A percentile compares a stretch with the other conserved stretches of the same genome.
Evolutionary conservation across 805 yeast species (phyloP).

Genomic region (Tetrapisispora pingtungensis): DNA sequence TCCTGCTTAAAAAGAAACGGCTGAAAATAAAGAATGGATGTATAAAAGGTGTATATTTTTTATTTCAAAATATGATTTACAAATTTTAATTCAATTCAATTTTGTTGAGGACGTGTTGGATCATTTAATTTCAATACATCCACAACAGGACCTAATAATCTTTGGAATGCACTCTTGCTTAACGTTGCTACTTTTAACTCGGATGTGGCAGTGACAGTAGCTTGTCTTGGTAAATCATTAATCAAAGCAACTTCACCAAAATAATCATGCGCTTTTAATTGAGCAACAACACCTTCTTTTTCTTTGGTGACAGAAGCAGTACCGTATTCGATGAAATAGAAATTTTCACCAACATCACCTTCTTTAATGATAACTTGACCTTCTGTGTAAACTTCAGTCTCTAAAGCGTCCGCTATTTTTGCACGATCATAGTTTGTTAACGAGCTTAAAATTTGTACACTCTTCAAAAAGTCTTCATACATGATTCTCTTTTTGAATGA

Average conservation of each 20-base stretch:
- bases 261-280: slow-evolving; percentile 72
- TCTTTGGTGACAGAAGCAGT: slow-evolving; percentile 60
- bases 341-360: slow-evolving; percentile 77
- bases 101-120: slow-evolving; percentile 38
- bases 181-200: slow-evolving; percentile 81
- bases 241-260: slow-evolving; percentile 94
- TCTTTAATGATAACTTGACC: slow-evolving; percentile 73
- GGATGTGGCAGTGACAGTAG: slow-evolving; percentile 73
- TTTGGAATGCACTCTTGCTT: slow-evolving; percentile 85
- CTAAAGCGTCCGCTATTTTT: slow-evolving; percentile 89
- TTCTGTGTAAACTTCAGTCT: slow-evolving; percentile 58
- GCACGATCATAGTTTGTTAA: slow-evolving; percentile 75
- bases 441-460: slow-evolving; percentile 68
- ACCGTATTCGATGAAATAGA: slow-evolving; percentile 72
- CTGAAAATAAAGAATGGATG: not conserved
- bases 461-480: slow-evolving; percentile 82
- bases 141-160: slow-evolving; percentile 89
- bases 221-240: slow-evolving; percentile 88
- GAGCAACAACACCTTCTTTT: slow-evolving; percentile 49
- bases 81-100: not conserved
- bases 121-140: slow-evolving; percentile 79
- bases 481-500: slow-evolving; percentile 82
- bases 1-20: not conserved
- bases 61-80: not conserved
- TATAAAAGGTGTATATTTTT: not conserved